Base-by-base conservation (phyloP, 257 asterid genomes). In the Marsdenia floribunda region DNA sequence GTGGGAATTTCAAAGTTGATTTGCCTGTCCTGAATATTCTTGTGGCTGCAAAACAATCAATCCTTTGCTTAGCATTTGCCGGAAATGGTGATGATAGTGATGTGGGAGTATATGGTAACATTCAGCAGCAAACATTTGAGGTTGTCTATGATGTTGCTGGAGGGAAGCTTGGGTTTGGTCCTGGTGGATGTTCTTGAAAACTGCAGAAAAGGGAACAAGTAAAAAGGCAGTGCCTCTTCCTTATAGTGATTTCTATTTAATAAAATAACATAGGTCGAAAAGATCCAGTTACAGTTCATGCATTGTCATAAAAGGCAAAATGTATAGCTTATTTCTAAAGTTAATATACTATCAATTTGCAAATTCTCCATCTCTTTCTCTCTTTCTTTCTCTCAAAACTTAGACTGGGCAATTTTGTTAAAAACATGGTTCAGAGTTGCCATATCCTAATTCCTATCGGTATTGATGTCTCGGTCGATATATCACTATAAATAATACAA, bases 71-170 rank as follows among this genome's bases (percentile, higher is more conserved):
- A 55, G 95, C 96, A 35, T 90, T 93, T 33, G 96, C 91, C 0
- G 89, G 81, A 21, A 91, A 88, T 15, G 65, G 65, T 0, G 84
- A 69, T 14, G 87, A 76, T 19, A 68, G 63, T 13, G 81, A 71
- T 40, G 57, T 70, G 58, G 88, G 83, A 2, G 90, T 93, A 46
- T 84, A 85, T 0, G 96, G 97, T 42, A 92, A 92, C 70, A 70
- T 82, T 59, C 96, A 92, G 59, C 97, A 92, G 81, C 87, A 85
- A 81, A 89, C 91, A 8, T 68, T 89, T 46, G 89, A 90, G 52
- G 90, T 90, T 33, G 88, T 88, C 18, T 88, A 89, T 59, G 94
- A 90, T 83, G 90, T 92, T 80, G 93, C 83, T 3, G 90, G 90
- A 6, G 90, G 90, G 66, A 85, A 80, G 54, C 82, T 90, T 3